These are phyloP conservation scores for Echinochloa phyllopogon DNA, from an alignment of 176 grass and related monocot species.

Conservation along the genomic window DNA sequence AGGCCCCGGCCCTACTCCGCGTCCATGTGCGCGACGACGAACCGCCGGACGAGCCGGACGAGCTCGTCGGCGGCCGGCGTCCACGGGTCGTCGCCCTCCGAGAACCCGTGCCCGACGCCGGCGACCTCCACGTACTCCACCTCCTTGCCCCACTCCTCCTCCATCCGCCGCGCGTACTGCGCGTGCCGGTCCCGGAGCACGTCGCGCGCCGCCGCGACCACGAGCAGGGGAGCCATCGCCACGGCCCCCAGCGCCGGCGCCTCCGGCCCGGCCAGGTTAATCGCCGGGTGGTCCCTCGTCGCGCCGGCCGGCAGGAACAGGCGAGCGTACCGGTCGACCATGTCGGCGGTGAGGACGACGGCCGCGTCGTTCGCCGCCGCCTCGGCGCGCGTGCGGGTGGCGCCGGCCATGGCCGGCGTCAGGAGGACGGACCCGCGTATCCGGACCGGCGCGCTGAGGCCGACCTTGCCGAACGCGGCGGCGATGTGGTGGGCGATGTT, in stretches of 20 bases:
- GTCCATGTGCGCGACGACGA: conserved; percentile 48
- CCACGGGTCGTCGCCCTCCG: conserved; percentile 24
- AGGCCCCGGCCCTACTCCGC: background rate
- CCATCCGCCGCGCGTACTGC: conserved; percentile 52
- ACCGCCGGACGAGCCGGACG: conserved; percentile 26
- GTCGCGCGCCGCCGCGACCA: conserved; percentile 44
- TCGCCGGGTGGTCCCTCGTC: conserved; percentile 33
- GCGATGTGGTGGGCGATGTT: conserved; percentile 63
- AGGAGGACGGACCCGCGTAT: conserved; percentile 50
- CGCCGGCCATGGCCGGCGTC: conserved; percentile 43
- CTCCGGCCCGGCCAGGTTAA: conserved; percentile 42
- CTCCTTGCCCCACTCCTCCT: conserved; percentile 45
- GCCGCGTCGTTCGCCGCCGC: background rate
- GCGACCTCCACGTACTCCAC: conserved; percentile 46
- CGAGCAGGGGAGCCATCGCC: conserved; percentile 35
- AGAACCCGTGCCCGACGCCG: conserved; percentile 47
- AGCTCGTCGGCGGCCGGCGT: conserved; percentile 47
- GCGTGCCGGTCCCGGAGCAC: conserved; percentile 44
- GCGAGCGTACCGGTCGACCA: conserved; percentile 38
- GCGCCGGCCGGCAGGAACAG: conserved; percentile 34
- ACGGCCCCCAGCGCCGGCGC: conserved; percentile 33
- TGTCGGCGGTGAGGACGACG: conserved; percentile 27
- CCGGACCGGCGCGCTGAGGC: conserved; percentile 2
- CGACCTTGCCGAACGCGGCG: background rate
- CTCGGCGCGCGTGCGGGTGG: conserved; percentile 42